Evolutionary conservation across 352 stramenopile species (phyloP), one percentile per base, ranked within the genome.

Genomic region (Elongisporangium anandrum): DNA sequence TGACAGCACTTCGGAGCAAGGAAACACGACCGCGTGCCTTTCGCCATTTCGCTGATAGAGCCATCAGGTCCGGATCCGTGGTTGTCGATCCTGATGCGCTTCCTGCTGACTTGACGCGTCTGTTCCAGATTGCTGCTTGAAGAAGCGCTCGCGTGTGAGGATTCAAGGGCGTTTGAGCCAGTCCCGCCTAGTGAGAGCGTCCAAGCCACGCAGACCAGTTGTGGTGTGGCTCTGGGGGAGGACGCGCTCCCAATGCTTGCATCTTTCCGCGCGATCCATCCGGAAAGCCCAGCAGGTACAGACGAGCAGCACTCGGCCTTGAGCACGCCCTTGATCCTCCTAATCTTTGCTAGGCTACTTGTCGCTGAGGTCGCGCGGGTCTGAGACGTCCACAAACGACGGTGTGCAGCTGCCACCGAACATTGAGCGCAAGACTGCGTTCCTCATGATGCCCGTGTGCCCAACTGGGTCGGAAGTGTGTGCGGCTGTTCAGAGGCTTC

Each of bases 101-200:
- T 7, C 24, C 3, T 34, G 24, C 7, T 34, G 24, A 34, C 7
- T 3, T 3, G 24, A 34, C 24, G 24, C 3, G 3, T 7, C 10
- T 61, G 50, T 9, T 12, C 4, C 21, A 85, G 75, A 62, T 72
- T 88, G 22, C 60, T 90, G 17, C 57, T 90, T 1, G 80, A 90
- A 58, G 77, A 88, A 61, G 68, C 77, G 0, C 51, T 87, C 19
- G 65, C 68, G 10, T 58, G 69, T 10, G 23, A 77, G 4, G 60
- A 66, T 1, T 75, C 70, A 2, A 59, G 70, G n/a, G 51, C 58
- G 20, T 69, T 77, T 24, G 49, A 83, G 16, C 54, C 87, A 4
- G 49, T 57, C 0, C 79, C 72, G 17, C 29, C 29, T 2, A 15
- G 4, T 15, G 29, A 41, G 29, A 8, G 29, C 9, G 29, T 41